Evolutionary conservation across 2,329 filamentous ascomycete genomes (phyloP).

Genomic region (Ascochyta viciae-villosae): DNA sequence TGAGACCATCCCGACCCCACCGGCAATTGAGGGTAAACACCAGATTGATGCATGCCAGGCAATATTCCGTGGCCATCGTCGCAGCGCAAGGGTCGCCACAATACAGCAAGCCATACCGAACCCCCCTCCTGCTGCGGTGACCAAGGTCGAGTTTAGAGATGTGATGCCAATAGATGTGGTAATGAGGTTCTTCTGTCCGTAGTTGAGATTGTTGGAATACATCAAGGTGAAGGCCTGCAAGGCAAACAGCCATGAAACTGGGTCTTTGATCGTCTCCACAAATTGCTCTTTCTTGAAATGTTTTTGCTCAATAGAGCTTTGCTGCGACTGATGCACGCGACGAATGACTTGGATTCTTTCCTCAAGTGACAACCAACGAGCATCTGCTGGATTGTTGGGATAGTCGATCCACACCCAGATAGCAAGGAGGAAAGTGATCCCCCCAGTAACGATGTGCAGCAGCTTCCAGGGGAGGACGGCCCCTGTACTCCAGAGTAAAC

Average conservation of each 20-base stretch:
- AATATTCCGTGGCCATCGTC: no score
- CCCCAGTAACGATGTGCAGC: no score
- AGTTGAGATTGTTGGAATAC: neutral
- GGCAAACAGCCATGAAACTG: neutral
- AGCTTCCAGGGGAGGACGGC: no score
- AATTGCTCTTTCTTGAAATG: constrained; percentile 1
- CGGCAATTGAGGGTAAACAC: no score
- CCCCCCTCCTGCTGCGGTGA: no score
- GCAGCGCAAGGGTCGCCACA: no score
- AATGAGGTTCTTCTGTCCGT: neutral
- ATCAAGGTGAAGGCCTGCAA: neutral
- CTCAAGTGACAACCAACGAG: neutral
- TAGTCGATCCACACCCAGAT: neutral
- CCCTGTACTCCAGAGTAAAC: neutral
- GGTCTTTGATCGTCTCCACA: constrained; percentile 1
- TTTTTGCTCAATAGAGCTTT: constrained; percentile 7
- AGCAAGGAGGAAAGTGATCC: no score
- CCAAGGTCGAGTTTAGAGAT: no score
- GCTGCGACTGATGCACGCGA: constrained; percentile 1
- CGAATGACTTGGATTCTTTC: constrained; percentile 1
- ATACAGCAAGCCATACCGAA: no score
- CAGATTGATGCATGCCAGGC: no score
- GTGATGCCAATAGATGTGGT: no score
- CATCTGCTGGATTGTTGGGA: neutral
- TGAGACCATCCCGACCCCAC: no score